Base-by-base conservation (phyloP, 371 early-diverging fungal species). In the Nematocida minor region DNA sequence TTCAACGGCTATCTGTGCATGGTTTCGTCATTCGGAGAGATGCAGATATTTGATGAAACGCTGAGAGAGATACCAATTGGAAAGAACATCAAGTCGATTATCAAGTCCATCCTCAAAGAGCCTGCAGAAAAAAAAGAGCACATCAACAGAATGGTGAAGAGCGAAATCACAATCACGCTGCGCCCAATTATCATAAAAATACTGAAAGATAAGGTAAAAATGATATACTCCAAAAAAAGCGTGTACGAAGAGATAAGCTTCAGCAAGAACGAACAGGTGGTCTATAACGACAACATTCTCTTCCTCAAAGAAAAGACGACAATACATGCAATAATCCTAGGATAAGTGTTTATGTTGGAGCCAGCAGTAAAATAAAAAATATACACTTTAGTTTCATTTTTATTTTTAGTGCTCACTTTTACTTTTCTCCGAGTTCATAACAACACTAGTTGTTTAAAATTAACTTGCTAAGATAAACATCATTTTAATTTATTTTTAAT, bases 21-120 rank as follows among this genome's bases (percentile, higher is more conserved):
- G 11, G 49, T 66, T 25, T 49, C 42, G 7, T 51, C 63, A 25
- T 62, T 62, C 46, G 54, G 62, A 20, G 63, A 74, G 16, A 60
- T 74, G 63, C 54, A 44, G 14, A 41, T 74, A 11, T 74, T 74
- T 74, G 77, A 74, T 34, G 77, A 74, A 38, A 27, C 77, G 7
- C 54, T 74, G 4, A 31, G 60, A 42, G 77, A 74, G 34, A 74
- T 74, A 1, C 77, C 77, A 11, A 47, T 74, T 11, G 77, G 60
- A 51, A 41, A 34, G 54, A 63, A 74, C 31, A 6, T 32, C 4
- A 74, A 46, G 29, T 22, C 25, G 32, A 62, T 74, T 55, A 44
- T 74, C 14, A 18, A 25, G 42, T 62, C 77, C 34, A 74, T 74
- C 7, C 41, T 60, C 3, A 74, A 66, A 49, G 66, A 74, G 27